Conservation (phyloP, 805 yeast species). For the Nakazawaea ishiwadae region DNA sequence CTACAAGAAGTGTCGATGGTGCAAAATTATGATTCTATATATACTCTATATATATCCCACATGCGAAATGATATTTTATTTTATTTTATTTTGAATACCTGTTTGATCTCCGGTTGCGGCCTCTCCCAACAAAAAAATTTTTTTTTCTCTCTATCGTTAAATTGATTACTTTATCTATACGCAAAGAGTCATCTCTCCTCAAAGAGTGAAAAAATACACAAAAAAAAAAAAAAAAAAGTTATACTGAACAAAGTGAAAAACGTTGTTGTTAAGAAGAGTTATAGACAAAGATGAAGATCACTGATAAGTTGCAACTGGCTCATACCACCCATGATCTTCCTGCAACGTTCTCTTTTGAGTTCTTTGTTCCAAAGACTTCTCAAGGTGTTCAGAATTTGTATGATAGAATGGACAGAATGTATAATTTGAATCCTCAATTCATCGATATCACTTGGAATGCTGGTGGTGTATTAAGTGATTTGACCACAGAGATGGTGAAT, state of each 20-base stretch:
- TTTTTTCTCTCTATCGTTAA: too few species aligned
- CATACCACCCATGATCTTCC: constrained; percentile 24
- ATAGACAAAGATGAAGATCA: constrained; percentile 44
- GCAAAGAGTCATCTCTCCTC: too few species aligned
- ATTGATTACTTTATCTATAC: too few species aligned
- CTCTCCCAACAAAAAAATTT: constrained; percentile 1
- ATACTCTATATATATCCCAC: background rate
- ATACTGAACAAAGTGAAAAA: too few species aligned
- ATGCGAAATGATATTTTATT: background rate
- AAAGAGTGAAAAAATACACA: too few species aligned
- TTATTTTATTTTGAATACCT: background rate
- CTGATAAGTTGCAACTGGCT: constrained; percentile 38
- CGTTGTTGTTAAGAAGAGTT: too few species aligned
- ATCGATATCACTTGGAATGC: constrained; percentile 99
- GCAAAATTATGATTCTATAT: constrained; percentile 6
- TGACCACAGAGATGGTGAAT: constrained; percentile 88
- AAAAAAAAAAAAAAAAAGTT: background rate
- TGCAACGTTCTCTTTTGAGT: constrained; percentile 91
- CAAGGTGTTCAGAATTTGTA: constrained; percentile 96
- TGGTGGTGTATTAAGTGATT: constrained; percentile 80
- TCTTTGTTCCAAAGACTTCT: constrained; percentile 94
- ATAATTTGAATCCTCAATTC: constrained; percentile 83
- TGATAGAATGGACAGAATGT: constrained; percentile 98
- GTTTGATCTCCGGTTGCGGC: too few species aligned
- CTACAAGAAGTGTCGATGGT: constrained; percentile 4